These are phyloP conservation scores for Lenzites betulinus DNA, from an alignment of 768 basidiomycete genomes.

Conservation along the genomic window DNA sequence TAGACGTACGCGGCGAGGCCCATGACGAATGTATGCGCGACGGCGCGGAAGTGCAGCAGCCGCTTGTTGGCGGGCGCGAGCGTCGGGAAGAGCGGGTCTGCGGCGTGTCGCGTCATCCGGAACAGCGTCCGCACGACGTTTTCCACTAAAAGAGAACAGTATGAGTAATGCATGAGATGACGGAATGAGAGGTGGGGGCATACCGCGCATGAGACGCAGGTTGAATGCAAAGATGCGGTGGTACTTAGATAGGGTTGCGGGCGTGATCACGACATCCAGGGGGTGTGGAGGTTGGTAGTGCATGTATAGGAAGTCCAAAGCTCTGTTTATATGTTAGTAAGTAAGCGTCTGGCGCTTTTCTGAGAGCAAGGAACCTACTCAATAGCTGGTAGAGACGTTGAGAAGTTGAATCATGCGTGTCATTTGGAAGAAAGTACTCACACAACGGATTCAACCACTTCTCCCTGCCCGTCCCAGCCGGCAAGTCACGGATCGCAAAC, in stretches of 20 bases:
- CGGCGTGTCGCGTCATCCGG: slow-evolving; percentile 53
- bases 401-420: slow-evolving; percentile 21
- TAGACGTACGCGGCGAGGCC: slow-evolving; percentile 72
- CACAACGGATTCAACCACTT: slow-evolving; percentile 84
- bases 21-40: slow-evolving; percentile 68
- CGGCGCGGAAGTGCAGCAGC: slow-evolving; percentile 72
- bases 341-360: background rate
- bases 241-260: slow-evolving; percentile 78
- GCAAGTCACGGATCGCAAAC: slow-evolving; percentile 80
- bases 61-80: slow-evolving; percentile 51
- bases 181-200: slow-evolving; percentile 15
- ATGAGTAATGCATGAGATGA: background rate
- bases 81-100: slow-evolving; percentile 59
- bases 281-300: slow-evolving; percentile 85
- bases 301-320: slow-evolving; percentile 88
- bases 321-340: slow-evolving; percentile 45
- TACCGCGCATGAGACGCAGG: slow-evolving; percentile 78
- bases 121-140: slow-evolving; percentile 65
- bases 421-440: slow-evolving; percentile 46
- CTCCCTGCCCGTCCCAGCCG: slow-evolving; percentile 60
- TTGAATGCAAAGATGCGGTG: slow-evolving; percentile 82
- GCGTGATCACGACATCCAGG: slow-evolving; percentile 70
- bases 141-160: slow-evolving; percentile 50
- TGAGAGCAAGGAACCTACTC: slow-evolving; percentile 42
- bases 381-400: slow-evolving; percentile 38